These are phyloP conservation scores for Xylaria sp. DNA, from an alignment of 2,329 filamentous ascomycete species.

Conservation along the genomic window DNA sequence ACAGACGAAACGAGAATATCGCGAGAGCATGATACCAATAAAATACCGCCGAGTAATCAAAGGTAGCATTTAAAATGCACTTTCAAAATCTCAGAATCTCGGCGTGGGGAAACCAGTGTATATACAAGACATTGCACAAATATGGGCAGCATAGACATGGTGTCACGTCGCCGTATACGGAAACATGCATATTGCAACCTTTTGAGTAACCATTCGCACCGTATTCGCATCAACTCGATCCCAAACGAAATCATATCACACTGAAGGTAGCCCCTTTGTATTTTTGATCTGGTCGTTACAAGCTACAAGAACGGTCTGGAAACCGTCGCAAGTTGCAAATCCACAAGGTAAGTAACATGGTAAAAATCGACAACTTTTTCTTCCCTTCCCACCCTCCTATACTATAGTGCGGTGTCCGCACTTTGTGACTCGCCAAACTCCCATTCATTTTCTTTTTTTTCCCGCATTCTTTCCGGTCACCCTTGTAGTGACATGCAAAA, in stretches of 20 bases:
- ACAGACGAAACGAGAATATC: not conserved
- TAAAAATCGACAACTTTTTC: conserved; percentile 23
- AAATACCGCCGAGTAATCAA: conserved; percentile 1
- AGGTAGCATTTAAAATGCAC: conserved; percentile 9
- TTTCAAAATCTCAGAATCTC: not conserved
- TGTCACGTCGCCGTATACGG: not conserved
- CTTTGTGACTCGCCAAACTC: conserved; percentile 29
- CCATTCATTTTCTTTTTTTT: conserved; percentile 30
- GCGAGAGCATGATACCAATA: not conserved
- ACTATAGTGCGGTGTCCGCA: conserved; percentile 20
- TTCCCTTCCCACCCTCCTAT: conserved; percentile 7
- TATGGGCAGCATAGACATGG: not conserved
- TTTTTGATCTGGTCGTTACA: conserved; percentile 16
- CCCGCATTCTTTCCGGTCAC: conserved; percentile 29
- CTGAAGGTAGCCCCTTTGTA: not conserved
- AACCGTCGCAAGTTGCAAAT: not conserved
- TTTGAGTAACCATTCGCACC: not conserved
- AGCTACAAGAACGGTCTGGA: not conserved
- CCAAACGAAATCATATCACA: not conserved
- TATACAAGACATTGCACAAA: conserved; percentile 6
- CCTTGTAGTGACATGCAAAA: conserved; percentile 17
- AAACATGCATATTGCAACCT: not conserved
- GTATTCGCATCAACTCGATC: not conserved
- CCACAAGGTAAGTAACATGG: not conserved
- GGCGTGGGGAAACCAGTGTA: not conserved